These are phyloP conservation scores for Fusarium ramigenum DNA, from an alignment of 2,329 filamentous ascomycete species.

Conservation along the genomic window DNA sequence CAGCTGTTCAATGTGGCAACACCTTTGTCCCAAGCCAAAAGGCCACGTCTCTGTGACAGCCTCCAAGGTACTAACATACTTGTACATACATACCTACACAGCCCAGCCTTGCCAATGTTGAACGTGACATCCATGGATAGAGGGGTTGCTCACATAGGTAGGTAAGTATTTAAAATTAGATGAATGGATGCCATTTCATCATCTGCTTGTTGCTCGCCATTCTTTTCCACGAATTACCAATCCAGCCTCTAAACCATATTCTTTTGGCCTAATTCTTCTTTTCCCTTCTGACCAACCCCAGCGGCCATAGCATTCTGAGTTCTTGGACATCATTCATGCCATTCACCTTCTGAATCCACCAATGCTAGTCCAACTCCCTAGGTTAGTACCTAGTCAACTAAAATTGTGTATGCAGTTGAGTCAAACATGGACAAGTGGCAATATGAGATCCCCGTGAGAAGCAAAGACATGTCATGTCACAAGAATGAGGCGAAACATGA, in stretches of 20 bases:
- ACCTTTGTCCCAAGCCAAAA: conserved; percentile 15
- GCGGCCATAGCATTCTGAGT: background rate
- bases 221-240: conserved; percentile 15
- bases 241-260: background rate
- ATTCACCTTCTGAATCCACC: background rate
- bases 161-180: background rate
- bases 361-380: background rate
- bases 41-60: conserved; percentile 18
- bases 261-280: background rate
- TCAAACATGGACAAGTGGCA: background rate
- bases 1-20: conserved; percentile 26
- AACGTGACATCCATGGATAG: background rate
- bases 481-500: conserved; percentile 19
- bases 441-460: background rate
- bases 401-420: background rate
- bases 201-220: conserved; percentile 8
- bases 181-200: background rate
- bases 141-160: background rate
- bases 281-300: background rate
- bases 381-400: too few species aligned
- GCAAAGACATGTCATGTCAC: background rate
- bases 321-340: background rate
- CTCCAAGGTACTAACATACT: background rate
- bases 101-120: conserved; percentile 13
- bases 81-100: background rate